Evolutionary conservation across 495 filamentous ascomycete species (phyloP).

Genomic region (Podospora anserina): DNA sequence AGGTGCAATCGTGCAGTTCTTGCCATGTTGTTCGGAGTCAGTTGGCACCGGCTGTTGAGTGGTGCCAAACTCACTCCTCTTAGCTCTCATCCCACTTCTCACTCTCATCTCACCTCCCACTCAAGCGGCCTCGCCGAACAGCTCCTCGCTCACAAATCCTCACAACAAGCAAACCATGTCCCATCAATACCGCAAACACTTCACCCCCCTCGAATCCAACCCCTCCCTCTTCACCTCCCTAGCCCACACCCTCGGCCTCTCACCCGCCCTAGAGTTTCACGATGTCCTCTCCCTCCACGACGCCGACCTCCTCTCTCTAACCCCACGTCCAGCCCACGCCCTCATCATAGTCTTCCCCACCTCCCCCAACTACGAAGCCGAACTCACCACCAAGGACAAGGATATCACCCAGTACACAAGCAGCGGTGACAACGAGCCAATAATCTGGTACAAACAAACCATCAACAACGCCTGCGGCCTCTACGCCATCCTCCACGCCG

Average conservation of each 20-base stretch:
- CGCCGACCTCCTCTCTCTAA: conserved; percentile 49
- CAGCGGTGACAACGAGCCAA: neutral
- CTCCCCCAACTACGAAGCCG: conserved; percentile 50
- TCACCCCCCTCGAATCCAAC: conserved; percentile 37
- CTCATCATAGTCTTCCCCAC: conserved; percentile 70
- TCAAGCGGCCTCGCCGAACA: too few relatives aligned
- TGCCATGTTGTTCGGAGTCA: too few relatives aligned
- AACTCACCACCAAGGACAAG: neutral
- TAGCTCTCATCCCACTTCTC: too few relatives aligned
- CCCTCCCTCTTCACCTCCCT: conserved; percentile 43
- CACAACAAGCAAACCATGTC: neutral
- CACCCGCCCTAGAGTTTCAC: conserved; percentile 57
- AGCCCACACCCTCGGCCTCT: conserved; percentile 60
- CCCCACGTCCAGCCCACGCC: conserved; percentile 62
- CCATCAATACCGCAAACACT: conserved; percentile 25
- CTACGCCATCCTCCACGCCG: conserved; percentile 11
- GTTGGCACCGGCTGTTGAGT: too few relatives aligned
- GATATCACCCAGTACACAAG: neutral
- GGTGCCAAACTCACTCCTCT: too few relatives aligned
- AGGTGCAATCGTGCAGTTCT: too few relatives aligned
- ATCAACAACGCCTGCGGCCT: conserved; percentile 15
- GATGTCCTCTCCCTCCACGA: conserved; percentile 70
- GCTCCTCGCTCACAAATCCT: too few relatives aligned
- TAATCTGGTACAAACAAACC: conserved; percentile 15
- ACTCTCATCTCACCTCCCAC: too few relatives aligned